phyloP scores from a whole-genome alignment of 495 filamentous ascomycete species.

The Hypoxylon crocopeplum region DNA sequence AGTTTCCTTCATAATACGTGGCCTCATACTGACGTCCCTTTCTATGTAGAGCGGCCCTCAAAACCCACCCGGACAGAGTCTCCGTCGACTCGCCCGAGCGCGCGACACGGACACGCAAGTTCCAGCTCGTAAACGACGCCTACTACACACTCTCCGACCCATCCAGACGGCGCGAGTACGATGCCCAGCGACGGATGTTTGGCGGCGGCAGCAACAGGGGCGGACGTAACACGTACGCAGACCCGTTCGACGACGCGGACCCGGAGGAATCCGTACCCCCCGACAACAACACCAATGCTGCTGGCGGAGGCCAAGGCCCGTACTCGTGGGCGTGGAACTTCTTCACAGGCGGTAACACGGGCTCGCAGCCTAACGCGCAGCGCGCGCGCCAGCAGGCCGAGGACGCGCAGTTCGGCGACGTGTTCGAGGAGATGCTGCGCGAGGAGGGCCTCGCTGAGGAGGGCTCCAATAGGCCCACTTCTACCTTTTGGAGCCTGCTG shows the following conservation, averaged over 20 bases:
- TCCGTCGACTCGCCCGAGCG: slow-evolving; percentile 85
- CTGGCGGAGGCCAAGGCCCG: slow-evolving; percentile 22
- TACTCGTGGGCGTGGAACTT: slow-evolving; percentile 60
- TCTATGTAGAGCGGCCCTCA: slow-evolving; percentile 77
- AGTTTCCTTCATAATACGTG: too few species aligned
- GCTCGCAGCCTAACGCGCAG: slow-evolving; percentile 21
- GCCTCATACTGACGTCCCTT: neutral
- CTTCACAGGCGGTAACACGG: slow-evolving; percentile 46
- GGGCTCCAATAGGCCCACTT: slow-evolving; percentile 60
- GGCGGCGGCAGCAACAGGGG: slow-evolving; percentile 33
- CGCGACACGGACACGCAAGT: slow-evolving; percentile 80
- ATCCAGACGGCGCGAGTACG: slow-evolving; percentile 84
- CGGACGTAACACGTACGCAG: slow-evolving; percentile 42
- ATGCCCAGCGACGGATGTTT: slow-evolving; percentile 65
- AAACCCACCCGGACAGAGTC: slow-evolving; percentile 93
- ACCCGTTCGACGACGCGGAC: slow-evolving; percentile 65
- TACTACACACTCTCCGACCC: slow-evolving; percentile 94
- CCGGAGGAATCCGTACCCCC: slow-evolving; percentile 53
- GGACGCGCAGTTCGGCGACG: slow-evolving; percentile 82
- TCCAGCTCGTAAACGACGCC: slow-evolving; percentile 96
- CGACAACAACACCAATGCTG: slow-evolving; percentile 49
- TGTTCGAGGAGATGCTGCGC: slow-evolving; percentile 97
- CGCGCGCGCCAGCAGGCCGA: slow-evolving; percentile 52
- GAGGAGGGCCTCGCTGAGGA: slow-evolving; percentile 86
- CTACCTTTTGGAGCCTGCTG: slow-evolving; percentile 84